Evolutionary conservation across 1,284 basidiomycete species (phyloP), one percentile per base, ranked within the genome.

Genomic region (Limonomyces culmigenus): DNA sequence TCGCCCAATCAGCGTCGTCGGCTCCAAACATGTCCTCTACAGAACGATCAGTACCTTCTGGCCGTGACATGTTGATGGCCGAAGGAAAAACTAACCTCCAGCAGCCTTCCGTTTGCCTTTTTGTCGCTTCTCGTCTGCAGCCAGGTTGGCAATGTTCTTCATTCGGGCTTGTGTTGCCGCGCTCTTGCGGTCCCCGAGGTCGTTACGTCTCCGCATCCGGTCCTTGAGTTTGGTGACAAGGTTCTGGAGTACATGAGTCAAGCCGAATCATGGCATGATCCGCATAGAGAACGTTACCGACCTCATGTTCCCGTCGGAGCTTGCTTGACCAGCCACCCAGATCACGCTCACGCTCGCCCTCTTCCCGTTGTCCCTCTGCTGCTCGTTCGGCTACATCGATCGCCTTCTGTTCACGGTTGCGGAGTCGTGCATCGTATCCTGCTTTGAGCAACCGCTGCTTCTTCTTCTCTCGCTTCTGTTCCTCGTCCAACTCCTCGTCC

Each of bases 1-100:
- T 91, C 0, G 80, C 80, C 93, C 95, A 98, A 53, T 98, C 93
- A 13, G 81, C 87, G 50, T 98, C 93, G 45, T 97, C 83, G 19
- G 79, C 81, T 1, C 95, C 92, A 49, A 98, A 99, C 52, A 69
- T 83, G 47, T 98, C 95, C 60, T 97, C 91, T 81, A 40, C 33
- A 30, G 25, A 10, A 5, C 34, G 38, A 35, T 36, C 42, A 34
- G 14, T 32, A 41, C 41, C 1, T 16, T 20, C 5, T 16, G 37
- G n/a, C n/a, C 19, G 33, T 0, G 2, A 30, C 19, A 17, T 16
- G 32, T 3, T 4, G 18, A 35, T 32, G 21, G 32, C 33, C 10
- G 30, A 17, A 34, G 16, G 38, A 13, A 36, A 34, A 20, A 55
- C 70, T 39, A 33, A 85, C 87, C 84, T 44, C 74, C 70, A 4